Percentiles rank a stretch among this genome's conserved stretches.
phyloP scores from a whole-genome alignment of 1,284 basidiomycete species.

The Moniliella sp. region DNA sequence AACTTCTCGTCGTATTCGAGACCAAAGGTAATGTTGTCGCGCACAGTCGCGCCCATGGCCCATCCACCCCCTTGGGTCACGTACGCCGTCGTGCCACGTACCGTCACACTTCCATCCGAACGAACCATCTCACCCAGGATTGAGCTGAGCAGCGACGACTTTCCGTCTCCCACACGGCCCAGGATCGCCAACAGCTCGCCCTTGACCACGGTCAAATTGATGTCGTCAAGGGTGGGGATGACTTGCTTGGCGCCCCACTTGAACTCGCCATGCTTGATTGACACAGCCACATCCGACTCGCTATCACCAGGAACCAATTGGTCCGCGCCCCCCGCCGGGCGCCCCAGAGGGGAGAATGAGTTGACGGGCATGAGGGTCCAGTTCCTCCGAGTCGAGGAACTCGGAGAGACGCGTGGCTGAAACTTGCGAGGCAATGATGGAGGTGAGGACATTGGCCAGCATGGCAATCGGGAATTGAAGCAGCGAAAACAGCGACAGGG shows the following conservation, averaged over 20 bases:
- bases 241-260: constrained; percentile 45
- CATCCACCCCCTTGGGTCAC: constrained; percentile 75
- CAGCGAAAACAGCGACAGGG: constrained; percentile 75
- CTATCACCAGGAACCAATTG: too few relatives aligned
- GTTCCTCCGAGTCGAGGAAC: constrained; percentile 58
- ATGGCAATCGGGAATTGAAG: constrained; percentile 70
- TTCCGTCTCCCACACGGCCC: constrained; percentile 77
- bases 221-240: constrained; percentile 51
- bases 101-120: constrained; percentile 48
- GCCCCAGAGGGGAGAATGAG: constrained; percentile 2
- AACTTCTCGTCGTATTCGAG: constrained; percentile 55
- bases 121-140: constrained; percentile 66
- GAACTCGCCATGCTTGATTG: constrained; percentile 33
- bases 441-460: constrained; percentile 43
- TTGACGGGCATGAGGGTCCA: constrained; percentile 47
- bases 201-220: constrained; percentile 53
- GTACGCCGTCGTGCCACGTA: constrained; percentile 59
- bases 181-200: constrained; percentile 71
- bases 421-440: constrained; percentile 49
- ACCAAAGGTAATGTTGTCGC: constrained; percentile 43
- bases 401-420: constrained; percentile 56
- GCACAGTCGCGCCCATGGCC: constrained; percentile 40
- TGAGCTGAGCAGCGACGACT: constrained; percentile 40
- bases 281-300: constrained; percentile 56
- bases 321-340: too few relatives aligned